A percentile compares a stretch with the other conserved stretches of the same genome.
These are phyloP conservation scores for Venturia oleaginea DNA, from an alignment of 2,329 filamentous ascomycete genomes.

Conservation along the genomic window DNA sequence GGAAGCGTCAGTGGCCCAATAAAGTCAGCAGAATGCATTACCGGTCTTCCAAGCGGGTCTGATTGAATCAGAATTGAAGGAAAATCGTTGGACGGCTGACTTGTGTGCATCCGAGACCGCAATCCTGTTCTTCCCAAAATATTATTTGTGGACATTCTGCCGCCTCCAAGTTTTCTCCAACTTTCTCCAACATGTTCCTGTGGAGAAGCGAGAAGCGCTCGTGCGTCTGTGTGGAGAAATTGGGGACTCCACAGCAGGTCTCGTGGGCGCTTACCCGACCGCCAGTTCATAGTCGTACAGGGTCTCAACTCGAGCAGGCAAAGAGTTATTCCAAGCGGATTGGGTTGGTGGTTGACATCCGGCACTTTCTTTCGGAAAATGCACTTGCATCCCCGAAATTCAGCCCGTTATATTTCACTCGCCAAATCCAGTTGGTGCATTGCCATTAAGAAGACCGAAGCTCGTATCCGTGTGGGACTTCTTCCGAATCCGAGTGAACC, in stretches of 20 bases:
- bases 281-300: not conserved
- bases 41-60: not conserved
- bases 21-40: not conserved
- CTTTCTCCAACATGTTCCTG: not conserved
- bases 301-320: not conserved
- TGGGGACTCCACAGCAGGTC: not conserved
- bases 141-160: not conserved
- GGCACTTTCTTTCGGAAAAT: not conserved
- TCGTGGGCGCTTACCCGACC: not conserved
- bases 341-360: not conserved
- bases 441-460: not conserved
- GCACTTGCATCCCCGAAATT: not conserved
- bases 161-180: constrained; percentile 1
- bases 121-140: not conserved
- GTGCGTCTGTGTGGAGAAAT: not conserved
- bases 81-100: not conserved
- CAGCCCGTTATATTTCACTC: not conserved
- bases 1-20: not conserved
- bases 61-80: not conserved
- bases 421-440: not conserved
- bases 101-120: not conserved
- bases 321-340: not conserved
- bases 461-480: not conserved
- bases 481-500: not conserved
- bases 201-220: not conserved